phyloP scores from a whole-genome alignment of 345 rosid genomes.

The Arabidopsis thaliana region DNA sequence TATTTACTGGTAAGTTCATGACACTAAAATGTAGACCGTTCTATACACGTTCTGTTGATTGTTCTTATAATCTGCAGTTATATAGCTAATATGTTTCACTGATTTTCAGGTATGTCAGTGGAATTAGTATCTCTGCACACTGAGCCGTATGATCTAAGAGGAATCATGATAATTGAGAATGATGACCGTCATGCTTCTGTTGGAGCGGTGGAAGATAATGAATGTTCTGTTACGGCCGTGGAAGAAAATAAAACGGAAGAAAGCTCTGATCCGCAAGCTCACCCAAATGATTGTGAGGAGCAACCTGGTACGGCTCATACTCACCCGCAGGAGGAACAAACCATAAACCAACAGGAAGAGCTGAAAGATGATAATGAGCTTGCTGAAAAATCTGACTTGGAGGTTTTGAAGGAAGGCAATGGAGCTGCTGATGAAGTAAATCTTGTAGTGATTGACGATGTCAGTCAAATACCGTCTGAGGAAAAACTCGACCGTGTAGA shows the following conservation, averaged over 20 bases:
- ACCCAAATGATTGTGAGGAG: conserved; percentile 24
- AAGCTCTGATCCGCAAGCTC: conserved; percentile 36
- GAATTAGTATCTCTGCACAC: conserved; percentile 62
- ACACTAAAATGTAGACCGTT: conserved; percentile 21
- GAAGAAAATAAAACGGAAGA: conserved; percentile 52
- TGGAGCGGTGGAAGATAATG: conserved; percentile 51
- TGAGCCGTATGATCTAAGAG: conserved; percentile 69
- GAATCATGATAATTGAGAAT: conserved; percentile 56
- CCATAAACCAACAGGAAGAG: conserved; percentile 30
- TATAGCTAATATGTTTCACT: conserved; percentile 21
- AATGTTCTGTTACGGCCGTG: conserved; percentile 47
- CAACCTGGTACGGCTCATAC: conserved; percentile 33
- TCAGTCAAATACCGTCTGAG: conserved; percentile 38
- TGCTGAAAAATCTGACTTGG: conserved; percentile 55
- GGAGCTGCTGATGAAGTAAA: conserved; percentile 55
- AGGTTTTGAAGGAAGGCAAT: conserved; percentile 47
- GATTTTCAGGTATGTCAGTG: conserved; percentile 70
- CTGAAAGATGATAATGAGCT: conserved; percentile 48
- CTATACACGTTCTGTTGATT: conserved; percentile 17
- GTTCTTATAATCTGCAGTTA: conserved; percentile 31
- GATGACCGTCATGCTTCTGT: conserved; percentile 50
- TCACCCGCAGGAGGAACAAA: conserved; percentile 24
- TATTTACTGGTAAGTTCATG: conserved; percentile 73
- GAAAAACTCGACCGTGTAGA: conserved; percentile 42
- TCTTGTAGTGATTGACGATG: conserved; percentile 39